A percentile compares a stretch with the other conserved stretches of the same genome.
phyloP scores from a whole-genome alignment of 169 alveolate genomes.

The Cryptosporidium ubiquitum region DNA sequence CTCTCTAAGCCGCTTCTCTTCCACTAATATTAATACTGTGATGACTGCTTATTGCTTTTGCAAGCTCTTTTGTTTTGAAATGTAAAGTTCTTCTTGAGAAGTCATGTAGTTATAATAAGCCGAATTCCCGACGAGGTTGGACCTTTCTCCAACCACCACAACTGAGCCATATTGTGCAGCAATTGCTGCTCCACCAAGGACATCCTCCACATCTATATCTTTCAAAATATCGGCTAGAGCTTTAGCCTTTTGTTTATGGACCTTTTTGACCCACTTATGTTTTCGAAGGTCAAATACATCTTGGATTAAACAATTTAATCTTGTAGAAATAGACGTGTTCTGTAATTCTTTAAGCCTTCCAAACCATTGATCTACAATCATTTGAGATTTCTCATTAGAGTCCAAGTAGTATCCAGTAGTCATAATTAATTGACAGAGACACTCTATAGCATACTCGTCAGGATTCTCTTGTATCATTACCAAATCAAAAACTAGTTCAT shows the following conservation, averaged over 20 bases:
- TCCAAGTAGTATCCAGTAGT: constrained; percentile 91
- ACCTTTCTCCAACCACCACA: constrained; percentile 89
- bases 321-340: constrained; percentile 83
- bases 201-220: constrained; percentile 89
- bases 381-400: constrained; percentile 84
- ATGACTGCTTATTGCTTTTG: background rate
- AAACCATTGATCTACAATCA: constrained; percentile 90
- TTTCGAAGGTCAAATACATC: constrained; percentile 90
- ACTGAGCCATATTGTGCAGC: constrained; percentile 92
- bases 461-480: constrained; percentile 88
- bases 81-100: constrained; percentile 80
- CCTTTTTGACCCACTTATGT: constrained; percentile 90
- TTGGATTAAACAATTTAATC: constrained; percentile 89
- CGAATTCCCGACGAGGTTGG: constrained; percentile 85
- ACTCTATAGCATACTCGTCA: constrained; percentile 90
- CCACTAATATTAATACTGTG: background rate
- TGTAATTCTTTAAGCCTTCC: constrained; percentile 89
- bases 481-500: constrained; percentile 88
- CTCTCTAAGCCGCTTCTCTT: background rate
- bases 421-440: constrained; percentile 87
- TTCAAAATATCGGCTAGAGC: constrained; percentile 88
- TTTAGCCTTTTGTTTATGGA: constrained; percentile 91
- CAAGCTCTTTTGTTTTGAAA: constrained; percentile 30
- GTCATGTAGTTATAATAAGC: constrained; percentile 83
- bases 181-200: constrained; percentile 89